A percentile compares a stretch with the other conserved stretches of the same genome.
phyloP scores from a whole-genome alignment of 805 yeast genomes.

The Candida odintsovae region DNA sequence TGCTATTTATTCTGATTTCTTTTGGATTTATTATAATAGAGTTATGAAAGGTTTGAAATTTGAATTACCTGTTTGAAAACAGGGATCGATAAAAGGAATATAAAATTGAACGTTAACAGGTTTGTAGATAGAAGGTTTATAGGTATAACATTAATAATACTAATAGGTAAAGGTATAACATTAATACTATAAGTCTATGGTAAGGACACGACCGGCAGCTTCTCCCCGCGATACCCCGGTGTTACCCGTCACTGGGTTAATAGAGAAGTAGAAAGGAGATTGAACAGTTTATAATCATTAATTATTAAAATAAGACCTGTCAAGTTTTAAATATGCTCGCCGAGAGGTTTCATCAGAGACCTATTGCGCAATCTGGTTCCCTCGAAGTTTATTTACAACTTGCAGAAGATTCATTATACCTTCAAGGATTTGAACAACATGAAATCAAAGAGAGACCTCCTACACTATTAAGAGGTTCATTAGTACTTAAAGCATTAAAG shows the following conservation, averaged over 20 bases:
- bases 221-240: too few relatives aligned
- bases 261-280: too few relatives aligned
- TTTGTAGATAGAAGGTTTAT: too few relatives aligned
- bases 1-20: slow-evolving; percentile 86
- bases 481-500: slow-evolving; percentile 63
- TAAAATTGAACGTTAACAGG: too few relatives aligned
- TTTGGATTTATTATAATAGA: slow-evolving; percentile 78
- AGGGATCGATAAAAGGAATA: too few relatives aligned
- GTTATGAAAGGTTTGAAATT: slow-evolving; percentile 78
- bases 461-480: slow-evolving; percentile 72
- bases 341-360: slow-evolving; percentile 24
- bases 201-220: too few relatives aligned
- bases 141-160: too few relatives aligned
- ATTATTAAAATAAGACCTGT: too few relatives aligned
- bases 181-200: too few relatives aligned
- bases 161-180: too few relatives aligned
- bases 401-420: slow-evolving; percentile 74
- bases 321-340: background rate
- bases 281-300: too few relatives aligned
- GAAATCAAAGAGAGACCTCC: slow-evolving; percentile 70
- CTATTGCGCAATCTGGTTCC: slow-evolving; percentile 55
- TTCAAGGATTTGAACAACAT: slow-evolving; percentile 71
- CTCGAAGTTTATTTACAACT: slow-evolving; percentile 67
- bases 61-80: slow-evolving; percentile 48
- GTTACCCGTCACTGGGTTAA: too few relatives aligned